A percentile compares a stretch with the other conserved stretches of the same genome.
phyloP scores from a whole-genome alignment of 2,329 filamentous ascomycete genomes.

The Neopestalotiopsis rosae region DNA sequence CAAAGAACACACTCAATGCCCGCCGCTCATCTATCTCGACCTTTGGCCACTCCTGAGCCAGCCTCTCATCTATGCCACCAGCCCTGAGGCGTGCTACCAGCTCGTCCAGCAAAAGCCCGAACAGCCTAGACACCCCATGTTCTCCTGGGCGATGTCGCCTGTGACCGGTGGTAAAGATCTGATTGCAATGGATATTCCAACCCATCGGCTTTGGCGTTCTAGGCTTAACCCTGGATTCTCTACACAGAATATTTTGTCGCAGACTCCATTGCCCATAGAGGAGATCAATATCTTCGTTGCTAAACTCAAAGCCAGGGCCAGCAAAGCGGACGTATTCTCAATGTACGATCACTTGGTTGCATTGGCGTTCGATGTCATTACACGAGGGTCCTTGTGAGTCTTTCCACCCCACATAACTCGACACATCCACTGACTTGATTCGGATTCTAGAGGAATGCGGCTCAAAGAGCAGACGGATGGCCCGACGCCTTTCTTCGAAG shows the following conservation, averaged over 20 bases:
- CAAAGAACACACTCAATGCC: not conserved
- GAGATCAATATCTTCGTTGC: constrained; percentile 22
- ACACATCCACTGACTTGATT: no score
- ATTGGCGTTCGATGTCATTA: no score
- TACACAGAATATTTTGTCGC: not conserved
- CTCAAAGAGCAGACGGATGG: no score
- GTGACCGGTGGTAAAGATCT: constrained; percentile 22
- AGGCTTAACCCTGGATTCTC: constrained; percentile 24
- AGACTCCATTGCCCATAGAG: constrained; percentile 15
- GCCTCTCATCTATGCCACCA: constrained; percentile 18
- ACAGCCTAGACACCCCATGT: constrained; percentile 21
- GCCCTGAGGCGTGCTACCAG: constrained; percentile 20
- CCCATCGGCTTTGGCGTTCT: constrained; percentile 21
- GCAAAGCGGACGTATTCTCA: no score
- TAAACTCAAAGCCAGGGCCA: constrained; percentile 4
- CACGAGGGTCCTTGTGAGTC: no score
- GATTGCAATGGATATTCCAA: constrained; percentile 12
- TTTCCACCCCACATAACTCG: no score
- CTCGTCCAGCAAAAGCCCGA: constrained; percentile 19
- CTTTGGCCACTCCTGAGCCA: constrained; percentile 27
- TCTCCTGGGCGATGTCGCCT: constrained; percentile 19
- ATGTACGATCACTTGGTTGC: no score
- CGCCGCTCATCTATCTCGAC: constrained; percentile 27
- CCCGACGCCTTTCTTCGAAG: no score
- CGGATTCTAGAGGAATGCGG: no score